phyloP scores from a whole-genome alignment of 2,329 filamentous ascomycete genomes.

The Curvularia lunata region DNA sequence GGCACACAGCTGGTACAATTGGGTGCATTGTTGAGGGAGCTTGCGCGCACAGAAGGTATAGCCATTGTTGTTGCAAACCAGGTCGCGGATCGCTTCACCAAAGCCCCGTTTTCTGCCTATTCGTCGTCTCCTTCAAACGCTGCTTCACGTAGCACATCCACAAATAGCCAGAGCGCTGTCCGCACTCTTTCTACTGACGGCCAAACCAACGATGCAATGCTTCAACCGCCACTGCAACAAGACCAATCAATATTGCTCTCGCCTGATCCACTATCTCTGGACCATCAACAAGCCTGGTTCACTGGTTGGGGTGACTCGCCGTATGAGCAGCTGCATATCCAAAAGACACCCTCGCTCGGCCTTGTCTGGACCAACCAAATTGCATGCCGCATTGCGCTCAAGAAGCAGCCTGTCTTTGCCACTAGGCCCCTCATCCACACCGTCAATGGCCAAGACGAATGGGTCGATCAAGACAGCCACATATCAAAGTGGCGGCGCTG shows the following conservation, averaged over 20 bases:
- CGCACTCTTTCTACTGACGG: slow-evolving; percentile 32
- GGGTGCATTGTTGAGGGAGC: slow-evolving; percentile 74
- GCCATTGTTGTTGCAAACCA: slow-evolving; percentile 95
- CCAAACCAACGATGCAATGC: slow-evolving; percentile 22
- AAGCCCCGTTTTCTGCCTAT: slow-evolving; percentile 7
- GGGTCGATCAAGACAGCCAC: slow-evolving; percentile 42
- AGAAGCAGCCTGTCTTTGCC: slow-evolving; percentile 68
- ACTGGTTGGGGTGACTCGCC: slow-evolving; percentile 85
- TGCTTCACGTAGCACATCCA: slow-evolving; percentile 32
- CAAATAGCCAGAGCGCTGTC: slow-evolving; percentile 2
- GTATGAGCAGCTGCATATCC: slow-evolving; percentile 33
- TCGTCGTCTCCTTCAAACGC: slow-evolving; percentile 26
- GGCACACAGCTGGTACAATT: slow-evolving; percentile 78
- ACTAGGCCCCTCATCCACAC: slow-evolving; percentile 32
- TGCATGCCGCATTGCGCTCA: slow-evolving; percentile 78
- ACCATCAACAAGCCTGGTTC: slow-evolving; percentile 94
- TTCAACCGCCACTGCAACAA: slow-evolving; percentile 22
- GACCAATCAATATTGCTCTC: slow-evolving; percentile 45
- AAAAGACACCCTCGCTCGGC: slow-evolving; percentile 87
- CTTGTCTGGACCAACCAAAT: slow-evolving; percentile 93
- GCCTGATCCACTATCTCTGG: slow-evolving; percentile 69
- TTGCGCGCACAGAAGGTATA: slow-evolving; percentile 76
- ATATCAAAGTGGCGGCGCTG: slow-evolving; percentile 71
- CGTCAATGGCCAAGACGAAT: slow-evolving; percentile 45
- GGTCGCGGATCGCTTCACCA: slow-evolving; percentile 83